Evolutionary conservation across 2,329 filamentous ascomycete genomes (phyloP).

Genomic region (Lecanicillium sp.): DNA sequence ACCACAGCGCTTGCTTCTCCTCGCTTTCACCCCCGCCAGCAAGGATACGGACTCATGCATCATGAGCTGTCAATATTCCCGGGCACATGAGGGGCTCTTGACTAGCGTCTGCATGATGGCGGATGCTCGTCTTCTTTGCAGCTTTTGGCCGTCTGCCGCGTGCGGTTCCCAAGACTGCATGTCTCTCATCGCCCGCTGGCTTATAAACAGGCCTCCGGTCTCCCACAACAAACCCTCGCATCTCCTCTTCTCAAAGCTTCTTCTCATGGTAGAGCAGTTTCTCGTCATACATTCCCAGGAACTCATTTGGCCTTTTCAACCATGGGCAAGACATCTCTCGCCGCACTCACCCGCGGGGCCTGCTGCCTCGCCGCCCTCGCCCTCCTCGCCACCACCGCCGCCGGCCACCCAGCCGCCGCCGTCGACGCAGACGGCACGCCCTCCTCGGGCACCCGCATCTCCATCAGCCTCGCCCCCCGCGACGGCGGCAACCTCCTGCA

Average conservation of each 20-base stretch:
- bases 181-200: background rate
- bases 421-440: no score
- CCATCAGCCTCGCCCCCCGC: constrained; percentile 25
- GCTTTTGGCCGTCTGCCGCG: background rate
- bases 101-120: no score
- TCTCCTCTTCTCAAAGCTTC: background rate
- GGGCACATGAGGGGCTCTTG: no score
- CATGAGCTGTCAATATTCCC: background rate
- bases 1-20: background rate
- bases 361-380: background rate
- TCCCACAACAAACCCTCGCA: no score
- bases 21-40: background rate
- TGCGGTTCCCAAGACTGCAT: background rate
- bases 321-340: no score
- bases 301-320: no score
- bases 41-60: no score
- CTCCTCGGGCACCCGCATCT: no score
- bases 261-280: no score
- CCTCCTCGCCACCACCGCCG: background rate
- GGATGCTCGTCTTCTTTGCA: background rate
- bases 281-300: no score
- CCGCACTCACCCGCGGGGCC: background rate
- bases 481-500: constrained; percentile 29
- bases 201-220: no score
- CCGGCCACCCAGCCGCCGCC: background rate